These are phyloP conservation scores for Citrus australasica DNA, from an alignment of 345 rosid genomes.

Conservation along the genomic window DNA sequence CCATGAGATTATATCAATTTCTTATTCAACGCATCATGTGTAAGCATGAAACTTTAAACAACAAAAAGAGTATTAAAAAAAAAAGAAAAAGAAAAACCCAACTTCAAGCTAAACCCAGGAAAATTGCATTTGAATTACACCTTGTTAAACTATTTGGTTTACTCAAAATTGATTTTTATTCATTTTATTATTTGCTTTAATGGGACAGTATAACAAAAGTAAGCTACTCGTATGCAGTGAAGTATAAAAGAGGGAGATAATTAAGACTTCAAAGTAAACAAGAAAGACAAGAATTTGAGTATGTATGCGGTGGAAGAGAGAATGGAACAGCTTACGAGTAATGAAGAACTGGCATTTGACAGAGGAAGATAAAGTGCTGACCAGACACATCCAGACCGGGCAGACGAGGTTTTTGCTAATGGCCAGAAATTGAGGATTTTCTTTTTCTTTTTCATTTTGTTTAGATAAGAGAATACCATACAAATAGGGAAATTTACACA, in stretches of 20 bases:
- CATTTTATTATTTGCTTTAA: neutral
- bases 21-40: neutral
- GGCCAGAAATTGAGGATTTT: neutral
- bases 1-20: neutral
- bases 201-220: neutral
- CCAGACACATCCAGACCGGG: neutral
- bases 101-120: neutral
- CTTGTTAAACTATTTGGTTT: neutral
- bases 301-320: neutral
- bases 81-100: neutral
- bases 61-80: neutral
- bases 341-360: slow-evolving; percentile 4
- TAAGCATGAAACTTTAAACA: neutral
- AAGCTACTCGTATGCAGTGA: neutral
- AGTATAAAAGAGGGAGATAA: neutral
- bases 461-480: too few species aligned
- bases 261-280: neutral
- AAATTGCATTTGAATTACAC: neutral
- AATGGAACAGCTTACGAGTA: neutral
- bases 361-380: neutral
- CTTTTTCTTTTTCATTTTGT: too few species aligned
- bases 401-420: neutral
- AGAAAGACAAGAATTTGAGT: neutral
- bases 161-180: neutral
- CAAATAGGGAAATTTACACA: too few species aligned